Conservation (phyloP, 2,329 filamentous ascomycete genomes). For the Colletotrichum nymphaeae region DNA sequence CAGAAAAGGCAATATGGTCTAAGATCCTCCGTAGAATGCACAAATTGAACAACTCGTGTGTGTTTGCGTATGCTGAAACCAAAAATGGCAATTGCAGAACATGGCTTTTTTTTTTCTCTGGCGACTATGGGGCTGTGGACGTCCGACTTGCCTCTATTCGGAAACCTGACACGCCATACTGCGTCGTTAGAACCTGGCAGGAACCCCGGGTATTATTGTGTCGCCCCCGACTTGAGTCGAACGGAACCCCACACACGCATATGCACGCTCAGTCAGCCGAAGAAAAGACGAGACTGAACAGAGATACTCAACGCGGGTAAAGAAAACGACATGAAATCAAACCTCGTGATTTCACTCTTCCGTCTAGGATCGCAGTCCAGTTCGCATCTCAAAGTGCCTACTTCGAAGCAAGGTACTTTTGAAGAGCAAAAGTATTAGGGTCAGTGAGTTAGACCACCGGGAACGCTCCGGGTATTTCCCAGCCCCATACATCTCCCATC, state of each 20-base stretch:
- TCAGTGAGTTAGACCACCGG: neutral
- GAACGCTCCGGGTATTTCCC: neutral
- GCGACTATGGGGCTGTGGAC: slow-evolving; percentile 1
- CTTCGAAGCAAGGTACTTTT: too few relatives aligned
- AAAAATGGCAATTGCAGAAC: neutral
- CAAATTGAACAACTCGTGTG: neutral
- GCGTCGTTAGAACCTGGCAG: slow-evolving; percentile 28
- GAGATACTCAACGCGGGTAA: too few relatives aligned
- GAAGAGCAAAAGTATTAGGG: too few relatives aligned
- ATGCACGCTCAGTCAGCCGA: neutral
- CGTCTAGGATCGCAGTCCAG: too few relatives aligned
- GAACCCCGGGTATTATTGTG: slow-evolving; percentile 5
- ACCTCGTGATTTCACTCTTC: neutral
- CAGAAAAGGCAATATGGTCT: too few relatives aligned
- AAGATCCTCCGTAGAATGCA: neutral
- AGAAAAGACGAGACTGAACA: neutral
- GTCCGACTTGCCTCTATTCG: slow-evolving; percentile 34
- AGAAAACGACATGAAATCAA: neutral
- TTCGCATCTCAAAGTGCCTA: too few relatives aligned
- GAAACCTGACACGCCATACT: slow-evolving; percentile 29
- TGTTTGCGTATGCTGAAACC: neutral
- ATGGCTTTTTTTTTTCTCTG: neutral
- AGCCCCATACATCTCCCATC: neutral
- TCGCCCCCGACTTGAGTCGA: slow-evolving; percentile 1
- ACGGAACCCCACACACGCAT: neutral